Evolutionary conservation across 140 eudicot genomes (phyloP).

Genomic region (Erigeron philadelphicus): DNA sequence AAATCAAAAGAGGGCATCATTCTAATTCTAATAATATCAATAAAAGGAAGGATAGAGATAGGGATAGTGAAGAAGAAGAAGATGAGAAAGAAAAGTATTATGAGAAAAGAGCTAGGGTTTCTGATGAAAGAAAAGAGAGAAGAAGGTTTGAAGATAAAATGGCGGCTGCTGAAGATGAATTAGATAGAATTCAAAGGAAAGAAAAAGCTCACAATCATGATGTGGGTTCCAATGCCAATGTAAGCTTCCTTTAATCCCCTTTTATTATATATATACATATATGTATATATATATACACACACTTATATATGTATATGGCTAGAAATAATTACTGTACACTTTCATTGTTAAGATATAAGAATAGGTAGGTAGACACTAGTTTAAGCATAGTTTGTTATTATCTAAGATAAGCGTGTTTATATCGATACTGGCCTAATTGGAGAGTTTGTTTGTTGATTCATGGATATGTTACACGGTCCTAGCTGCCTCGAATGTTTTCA

Average conservation of each 20-base stretch:
- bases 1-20: conserved; percentile 33
- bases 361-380: too few species aligned
- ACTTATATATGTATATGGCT: background rate
- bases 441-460: background rate
- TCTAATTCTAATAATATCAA: background rate
- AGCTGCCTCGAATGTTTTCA: background rate
- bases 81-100: conserved; percentile 53
- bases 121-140: conserved; percentile 51
- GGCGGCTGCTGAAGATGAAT: conserved; percentile 46
- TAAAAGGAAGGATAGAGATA: conserved; percentile 50
- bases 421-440: background rate
- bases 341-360: too few species aligned
- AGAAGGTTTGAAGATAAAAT: conserved; percentile 49
- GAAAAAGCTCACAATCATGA: conserved; percentile 42
- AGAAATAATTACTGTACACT: too few species aligned
- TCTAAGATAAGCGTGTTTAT: background rate
- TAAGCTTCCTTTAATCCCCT: conserved; percentile 32
- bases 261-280: background rate
- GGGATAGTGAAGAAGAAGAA: conserved; percentile 32
- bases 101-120: conserved; percentile 56
- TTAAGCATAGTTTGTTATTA: too few species aligned
- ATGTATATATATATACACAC: background rate
- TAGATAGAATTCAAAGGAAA: conserved; percentile 41
- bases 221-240: conserved; percentile 62
- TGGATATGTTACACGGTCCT: background rate